A percentile compares a stretch with the other conserved stretches of the same genome.
Conservation (phyloP, 2,329 filamentous ascomycete species). For the Claviceps quebecensis region DNA sequence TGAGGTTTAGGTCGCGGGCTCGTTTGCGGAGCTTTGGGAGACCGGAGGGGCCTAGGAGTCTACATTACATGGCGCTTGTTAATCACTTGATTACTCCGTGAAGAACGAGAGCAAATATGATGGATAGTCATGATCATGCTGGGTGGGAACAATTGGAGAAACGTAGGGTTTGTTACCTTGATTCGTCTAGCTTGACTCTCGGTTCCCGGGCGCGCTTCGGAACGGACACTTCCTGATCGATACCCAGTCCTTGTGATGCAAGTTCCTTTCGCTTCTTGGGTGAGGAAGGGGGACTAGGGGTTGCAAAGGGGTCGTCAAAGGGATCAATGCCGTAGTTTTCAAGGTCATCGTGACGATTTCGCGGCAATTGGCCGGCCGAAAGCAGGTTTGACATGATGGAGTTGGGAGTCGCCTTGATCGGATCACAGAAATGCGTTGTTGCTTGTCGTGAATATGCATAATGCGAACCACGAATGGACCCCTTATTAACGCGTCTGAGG, state of each 20-base stretch:
- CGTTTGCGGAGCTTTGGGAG: constrained; percentile 68
- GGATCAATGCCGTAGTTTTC: constrained; percentile 62
- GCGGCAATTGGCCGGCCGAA: constrained; percentile 6
- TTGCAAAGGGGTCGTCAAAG: constrained; percentile 33
- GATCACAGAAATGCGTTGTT: not conserved
- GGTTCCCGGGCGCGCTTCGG: constrained; percentile 59
- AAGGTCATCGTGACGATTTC: constrained; percentile 41
- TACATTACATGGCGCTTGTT: constrained; percentile 24
- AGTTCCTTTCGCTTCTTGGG: constrained; percentile 35
- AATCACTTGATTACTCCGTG: not conserved
- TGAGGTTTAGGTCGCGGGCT: constrained; percentile 61
- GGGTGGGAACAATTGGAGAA: not conserved
- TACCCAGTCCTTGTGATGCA: constrained; percentile 45
- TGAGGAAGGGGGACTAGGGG: constrained; percentile 27
- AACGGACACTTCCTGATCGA: constrained; percentile 77
- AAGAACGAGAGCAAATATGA: too few species aligned
- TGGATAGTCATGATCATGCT: too few species aligned
- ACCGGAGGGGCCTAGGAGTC: constrained; percentile 68
- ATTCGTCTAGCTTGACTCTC: constrained; percentile 75
- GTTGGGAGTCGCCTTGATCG: not conserved
- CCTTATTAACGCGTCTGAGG: not conserved
- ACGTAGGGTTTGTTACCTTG: constrained; percentile 34
- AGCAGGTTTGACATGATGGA: constrained; percentile 13
- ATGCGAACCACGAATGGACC: not conserved
- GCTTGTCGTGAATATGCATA: not conserved